These are phyloP conservation scores for Elsinoe batatas DNA, from an alignment of 2,329 filamentous ascomycete genomes.

Conservation along the genomic window DNA sequence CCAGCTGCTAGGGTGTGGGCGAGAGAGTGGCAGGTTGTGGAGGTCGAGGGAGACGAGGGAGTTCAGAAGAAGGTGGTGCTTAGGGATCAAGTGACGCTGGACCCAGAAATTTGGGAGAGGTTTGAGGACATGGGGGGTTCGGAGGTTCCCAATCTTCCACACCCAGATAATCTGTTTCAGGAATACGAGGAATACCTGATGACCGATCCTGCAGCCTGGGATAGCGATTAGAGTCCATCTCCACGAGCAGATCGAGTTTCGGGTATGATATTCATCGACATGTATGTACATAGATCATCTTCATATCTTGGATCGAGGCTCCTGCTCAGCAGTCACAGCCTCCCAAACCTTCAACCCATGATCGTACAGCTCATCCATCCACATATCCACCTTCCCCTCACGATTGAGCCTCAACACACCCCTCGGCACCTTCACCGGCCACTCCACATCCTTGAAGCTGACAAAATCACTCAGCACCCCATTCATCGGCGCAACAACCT, in stretches of 20 bases:
- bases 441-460: constrained; percentile 31
- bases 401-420: constrained; percentile 36
- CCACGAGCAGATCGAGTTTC: too few species aligned
- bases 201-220: too few species aligned
- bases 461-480: constrained; percentile 33
- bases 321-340: constrained; percentile 20
- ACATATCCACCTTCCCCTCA: constrained; percentile 38
- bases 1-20: neutral
- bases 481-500: constrained; percentile 31
- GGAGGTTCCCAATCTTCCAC: too few species aligned
- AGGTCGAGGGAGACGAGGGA: neutral
- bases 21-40: neutral
- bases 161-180: too few species aligned
- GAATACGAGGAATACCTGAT: too few species aligned
- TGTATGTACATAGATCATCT: neutral
- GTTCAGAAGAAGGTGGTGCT: neutral
- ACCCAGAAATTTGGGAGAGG: too few species aligned
- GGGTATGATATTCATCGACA: neutral
- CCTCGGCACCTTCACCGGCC: constrained; percentile 29
- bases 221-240: too few species aligned
- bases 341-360: constrained; percentile 42
- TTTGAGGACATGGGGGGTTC: too few species aligned
- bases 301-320: neutral
- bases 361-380: constrained; percentile 38
- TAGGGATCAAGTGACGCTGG: neutral